phyloP scores from a whole-genome alignment of 148 eudicot species.

The Rhododendron ovatum region DNA sequence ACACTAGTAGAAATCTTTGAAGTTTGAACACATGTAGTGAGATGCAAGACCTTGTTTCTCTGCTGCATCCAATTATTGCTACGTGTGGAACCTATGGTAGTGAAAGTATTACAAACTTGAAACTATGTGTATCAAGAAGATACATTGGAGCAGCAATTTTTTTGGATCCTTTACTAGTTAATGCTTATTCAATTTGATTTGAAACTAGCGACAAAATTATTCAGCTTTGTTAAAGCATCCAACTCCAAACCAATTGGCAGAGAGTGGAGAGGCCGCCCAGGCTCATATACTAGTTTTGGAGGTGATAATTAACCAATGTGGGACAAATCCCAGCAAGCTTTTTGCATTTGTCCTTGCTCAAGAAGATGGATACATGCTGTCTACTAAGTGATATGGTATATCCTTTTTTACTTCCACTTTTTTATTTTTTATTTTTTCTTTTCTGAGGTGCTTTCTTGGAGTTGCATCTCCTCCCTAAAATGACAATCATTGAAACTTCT shows the following conservation, averaged over 20 bases:
- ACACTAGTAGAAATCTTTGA: not conserved
- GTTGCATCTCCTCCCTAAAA: not conserved
- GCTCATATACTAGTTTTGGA: too few species aligned
- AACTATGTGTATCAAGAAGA: not conserved
- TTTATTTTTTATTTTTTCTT: not conserved
- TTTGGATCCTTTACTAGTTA: not conserved
- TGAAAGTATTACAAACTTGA: not conserved
- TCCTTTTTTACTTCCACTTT: not conserved
- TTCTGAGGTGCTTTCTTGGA: not conserved
- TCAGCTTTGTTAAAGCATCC: too few species aligned
- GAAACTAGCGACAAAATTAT: not conserved
- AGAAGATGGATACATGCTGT: not conserved
- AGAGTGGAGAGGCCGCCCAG: too few species aligned
- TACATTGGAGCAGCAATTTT: not conserved
- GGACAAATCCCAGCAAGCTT: not conserved
- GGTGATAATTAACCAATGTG: too few species aligned
- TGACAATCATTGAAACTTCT: not conserved
- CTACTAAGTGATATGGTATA: not conserved
- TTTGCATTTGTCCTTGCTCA: not conserved
- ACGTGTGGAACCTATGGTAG: slow-evolving; percentile 2
- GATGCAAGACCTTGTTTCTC: not conserved
- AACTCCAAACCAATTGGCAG: too few species aligned
- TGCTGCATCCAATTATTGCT: slow-evolving; percentile 2
- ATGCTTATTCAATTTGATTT: not conserved
- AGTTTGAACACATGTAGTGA: not conserved